Percentiles rank a stretch among this genome's conserved stretches.
phyloP scores from a whole-genome alignment of 2,329 filamentous ascomycete genomes.

The Pseudogymnoascus sp. region DNA sequence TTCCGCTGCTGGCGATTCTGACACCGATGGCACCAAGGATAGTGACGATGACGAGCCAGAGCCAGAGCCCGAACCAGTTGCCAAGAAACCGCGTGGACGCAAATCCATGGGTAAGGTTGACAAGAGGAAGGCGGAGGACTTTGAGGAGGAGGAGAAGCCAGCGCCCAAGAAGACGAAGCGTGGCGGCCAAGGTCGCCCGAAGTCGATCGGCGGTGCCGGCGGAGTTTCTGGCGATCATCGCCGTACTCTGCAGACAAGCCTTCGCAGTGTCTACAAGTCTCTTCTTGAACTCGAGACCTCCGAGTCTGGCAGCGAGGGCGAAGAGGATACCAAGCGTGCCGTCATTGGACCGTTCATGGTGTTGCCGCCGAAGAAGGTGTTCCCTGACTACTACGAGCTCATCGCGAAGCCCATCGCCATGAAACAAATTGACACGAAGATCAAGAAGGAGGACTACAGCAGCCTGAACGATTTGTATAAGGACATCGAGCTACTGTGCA shows the following conservation, averaged over 20 bases:
- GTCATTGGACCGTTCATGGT: constrained; percentile 94
- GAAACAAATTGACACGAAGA: constrained; percentile 89
- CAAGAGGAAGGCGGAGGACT: constrained; percentile 74
- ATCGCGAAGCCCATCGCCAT: constrained; percentile 92
- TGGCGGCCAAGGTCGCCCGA: constrained; percentile 63
- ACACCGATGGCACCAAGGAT: constrained; percentile 1
- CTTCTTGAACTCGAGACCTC: constrained; percentile 69
- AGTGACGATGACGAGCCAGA: constrained; percentile 58
- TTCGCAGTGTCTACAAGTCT: constrained; percentile 69
- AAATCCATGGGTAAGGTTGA: constrained; percentile 65
- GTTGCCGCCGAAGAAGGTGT: constrained; percentile 78
- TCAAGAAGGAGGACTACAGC: constrained; percentile 91
- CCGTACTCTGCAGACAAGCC: constrained; percentile 66
- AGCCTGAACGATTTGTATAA: constrained; percentile 70
- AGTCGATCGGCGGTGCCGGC: constrained; percentile 40
- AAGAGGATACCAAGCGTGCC: constrained; percentile 52
- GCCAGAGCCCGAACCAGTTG: constrained; percentile 43
- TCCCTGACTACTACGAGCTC: constrained; percentile 90
- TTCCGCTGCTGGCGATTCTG: constrained; percentile 1
- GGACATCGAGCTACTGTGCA: constrained; percentile 78
- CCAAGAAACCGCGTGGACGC: constrained; percentile 70
- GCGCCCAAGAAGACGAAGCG: constrained; percentile 71
- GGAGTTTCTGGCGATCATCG: constrained; percentile 60
- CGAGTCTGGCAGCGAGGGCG: constrained; percentile 48
- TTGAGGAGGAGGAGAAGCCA: constrained; percentile 68